Conservation (phyloP, 2,329 filamentous ascomycete species). For the Colletotrichum orchidophilum region DNA sequence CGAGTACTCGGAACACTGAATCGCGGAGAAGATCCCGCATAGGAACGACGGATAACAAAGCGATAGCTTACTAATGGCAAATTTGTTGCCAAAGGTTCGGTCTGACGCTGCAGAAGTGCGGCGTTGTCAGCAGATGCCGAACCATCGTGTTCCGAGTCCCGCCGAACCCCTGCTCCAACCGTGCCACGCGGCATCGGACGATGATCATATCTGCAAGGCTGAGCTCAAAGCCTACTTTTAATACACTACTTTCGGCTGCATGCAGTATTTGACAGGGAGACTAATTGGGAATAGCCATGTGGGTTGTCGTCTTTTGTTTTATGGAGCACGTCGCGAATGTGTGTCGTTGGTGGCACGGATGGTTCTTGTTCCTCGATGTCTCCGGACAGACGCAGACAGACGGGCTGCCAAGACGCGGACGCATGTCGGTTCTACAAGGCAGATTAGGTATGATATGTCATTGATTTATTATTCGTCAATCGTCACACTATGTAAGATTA, state of each 20-base stretch:
- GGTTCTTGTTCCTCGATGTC: not conserved
- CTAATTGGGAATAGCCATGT: not conserved
- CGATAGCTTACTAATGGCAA: not conserved
- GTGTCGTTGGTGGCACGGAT: not conserved
- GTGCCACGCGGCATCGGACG: not conserved
- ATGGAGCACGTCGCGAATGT: not conserved
- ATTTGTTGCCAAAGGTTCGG: not conserved
- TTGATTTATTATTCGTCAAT: conserved; percentile 19
- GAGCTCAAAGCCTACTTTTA: not conserved
- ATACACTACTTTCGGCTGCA: not conserved
- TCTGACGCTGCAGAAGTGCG: not conserved
- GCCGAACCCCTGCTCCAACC: not conserved
- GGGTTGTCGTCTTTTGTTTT: conserved; percentile 2
- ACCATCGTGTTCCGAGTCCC: conserved; percentile 7
- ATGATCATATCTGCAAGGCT: conserved; percentile 8
- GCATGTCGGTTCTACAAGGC: not conserved
- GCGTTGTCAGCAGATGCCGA: conserved; percentile 19
- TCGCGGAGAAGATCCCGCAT: not conserved
- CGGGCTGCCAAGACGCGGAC: not conserved
- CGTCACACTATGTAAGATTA: conserved; percentile 16
- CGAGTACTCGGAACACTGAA: not conserved
- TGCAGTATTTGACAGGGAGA: not conserved
- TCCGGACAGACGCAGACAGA: not conserved
- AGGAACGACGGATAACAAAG: not conserved
- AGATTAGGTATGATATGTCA: not conserved